Base-by-base conservation (phyloP, 1,139 yeast genomes). In the Petasospora fabianii region DNA sequence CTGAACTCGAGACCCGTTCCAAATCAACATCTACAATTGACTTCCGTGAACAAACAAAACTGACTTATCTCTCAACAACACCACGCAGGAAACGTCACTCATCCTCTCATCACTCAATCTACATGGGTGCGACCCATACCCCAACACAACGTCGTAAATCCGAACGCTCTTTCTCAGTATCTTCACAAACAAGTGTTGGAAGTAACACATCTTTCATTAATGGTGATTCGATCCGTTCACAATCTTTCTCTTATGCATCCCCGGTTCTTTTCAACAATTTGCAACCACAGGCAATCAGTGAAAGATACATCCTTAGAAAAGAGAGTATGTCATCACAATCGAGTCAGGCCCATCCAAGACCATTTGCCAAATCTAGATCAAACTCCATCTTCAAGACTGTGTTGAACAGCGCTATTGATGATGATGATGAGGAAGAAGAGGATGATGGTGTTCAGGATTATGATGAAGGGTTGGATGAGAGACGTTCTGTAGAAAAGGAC, bases 1-100 rank as follows among this genome's bases (percentile, higher is more conserved):
- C 70, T 41, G 68, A 74, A 41, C 62, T 84, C 37, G 84, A 77
- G 44, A 19, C 30, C 7, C 35, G 34, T n/a, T 33, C 38, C 12
- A 26, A 30, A 8, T 27, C 41, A 2, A 20, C 32, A 2, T 32
- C 41, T 1, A 32, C 36, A 2, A 18, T 36, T 12, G 40, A 38
- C 12, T 15, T 34, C 27, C 36, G 27, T 18, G 43, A 40, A 9
- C 6, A 24, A 3, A 39, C 41, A 11, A 41, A 37, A 18, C 10
- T 30, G 27, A 28, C 33, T 5, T 44, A 44, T 14, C 30, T 41
- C 3, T 22, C 42, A 3, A 14, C 39, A 9, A 44, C 48, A 1
- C 48, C 48, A 14, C 39, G 32, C 15, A 28, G 40, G 12, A 38
- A 42, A 17, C 46, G 47, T 18, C 48, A 43, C 22, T 43, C 45